These are phyloP conservation scores for Coemansia sp. DNA, from an alignment of 192 early-diverging fungal genomes.

Conservation along the genomic window DNA sequence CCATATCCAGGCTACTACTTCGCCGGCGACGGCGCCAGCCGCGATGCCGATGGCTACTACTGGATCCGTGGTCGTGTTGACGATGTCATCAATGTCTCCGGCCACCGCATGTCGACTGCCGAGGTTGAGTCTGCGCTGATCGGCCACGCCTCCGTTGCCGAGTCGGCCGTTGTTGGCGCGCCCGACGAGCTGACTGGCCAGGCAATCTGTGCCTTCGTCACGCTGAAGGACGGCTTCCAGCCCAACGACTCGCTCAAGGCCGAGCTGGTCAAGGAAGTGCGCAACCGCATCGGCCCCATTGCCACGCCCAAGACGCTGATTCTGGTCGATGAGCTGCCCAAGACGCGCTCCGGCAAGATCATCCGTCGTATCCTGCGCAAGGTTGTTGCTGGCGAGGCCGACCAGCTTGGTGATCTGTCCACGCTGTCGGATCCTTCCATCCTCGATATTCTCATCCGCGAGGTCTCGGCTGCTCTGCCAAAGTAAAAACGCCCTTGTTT, in stretches of 20 bases:
- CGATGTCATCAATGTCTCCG: constrained; percentile 96
- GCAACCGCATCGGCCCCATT: constrained; percentile 89
- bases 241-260: constrained; percentile 54
- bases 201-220: constrained; percentile 83
- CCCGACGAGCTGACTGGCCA: constrained; percentile 89
- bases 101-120: constrained; percentile 90
- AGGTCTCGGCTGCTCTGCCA: constrained; percentile 32
- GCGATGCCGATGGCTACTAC: constrained; percentile 92
- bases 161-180: constrained; percentile 88
- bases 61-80: constrained; percentile 92
- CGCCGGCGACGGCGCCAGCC: constrained; percentile 89
- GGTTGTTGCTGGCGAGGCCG: constrained; percentile 81
- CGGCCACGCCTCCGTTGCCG: constrained; percentile 75
- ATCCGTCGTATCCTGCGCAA: constrained; percentile 95
- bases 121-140: constrained; percentile 93
- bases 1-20: constrained; percentile 94
- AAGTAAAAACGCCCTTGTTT: constrained; percentile 13
- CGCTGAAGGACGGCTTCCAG: constrained; percentile 69
- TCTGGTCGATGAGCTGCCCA: constrained; percentile 85
- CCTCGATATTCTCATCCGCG: constrained; percentile 57
- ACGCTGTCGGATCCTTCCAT: constrained; percentile 83
- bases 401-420: constrained; percentile 83
- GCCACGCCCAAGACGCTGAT: constrained; percentile 87
- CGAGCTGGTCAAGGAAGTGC: constrained; percentile 74
- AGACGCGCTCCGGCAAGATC: constrained; percentile 95